Evolutionary conservation across 148 eudicot species (phyloP).

Genomic region (Diospyros lotus): DNA sequence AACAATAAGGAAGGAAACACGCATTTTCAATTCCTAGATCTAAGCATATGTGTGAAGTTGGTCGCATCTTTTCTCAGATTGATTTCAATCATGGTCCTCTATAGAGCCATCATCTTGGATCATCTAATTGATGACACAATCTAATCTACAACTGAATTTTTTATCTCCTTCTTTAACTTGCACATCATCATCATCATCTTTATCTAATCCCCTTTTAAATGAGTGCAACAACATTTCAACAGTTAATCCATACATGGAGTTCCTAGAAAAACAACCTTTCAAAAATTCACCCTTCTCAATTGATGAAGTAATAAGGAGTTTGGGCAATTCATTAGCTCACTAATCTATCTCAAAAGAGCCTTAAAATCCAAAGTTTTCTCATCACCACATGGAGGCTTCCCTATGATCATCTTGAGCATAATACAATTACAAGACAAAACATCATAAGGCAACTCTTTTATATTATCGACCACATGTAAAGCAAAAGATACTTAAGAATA

Average conservation of each 20-base stretch:
- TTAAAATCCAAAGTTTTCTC: conserved; percentile 16
- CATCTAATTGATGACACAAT: conserved; percentile 11
- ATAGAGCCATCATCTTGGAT: not conserved
- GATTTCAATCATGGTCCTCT: too few species aligned
- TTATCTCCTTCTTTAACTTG: conserved; percentile 12
- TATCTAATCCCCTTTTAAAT: conserved; percentile 27
- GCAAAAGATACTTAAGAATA: conserved; percentile 33
- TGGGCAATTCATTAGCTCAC: conserved; percentile 19
- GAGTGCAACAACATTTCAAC: conserved; percentile 45
- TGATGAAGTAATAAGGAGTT: conserved; percentile 24
- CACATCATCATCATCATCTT: conserved; percentile 22
- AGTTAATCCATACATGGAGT: conserved; percentile 28
- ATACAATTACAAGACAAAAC: conserved; percentile 47
- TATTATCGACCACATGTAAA: conserved; percentile 28
- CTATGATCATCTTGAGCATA: conserved; percentile 48
- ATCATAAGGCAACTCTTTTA: conserved; percentile 35
- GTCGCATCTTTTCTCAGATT: too few species aligned
- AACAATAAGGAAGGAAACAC: too few species aligned
- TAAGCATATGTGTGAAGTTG: too few species aligned
- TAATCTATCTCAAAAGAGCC: conserved; percentile 16
- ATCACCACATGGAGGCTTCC: conserved; percentile 31
- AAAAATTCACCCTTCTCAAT: conserved; percentile 29
- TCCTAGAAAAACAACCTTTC: conserved; percentile 39
- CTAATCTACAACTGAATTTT: conserved; percentile 1
- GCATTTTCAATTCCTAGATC: too few species aligned